Base-by-base conservation (phyloP, 2,329 filamentous ascomycete species). In the Raffaelea ambrosiae region DNA sequence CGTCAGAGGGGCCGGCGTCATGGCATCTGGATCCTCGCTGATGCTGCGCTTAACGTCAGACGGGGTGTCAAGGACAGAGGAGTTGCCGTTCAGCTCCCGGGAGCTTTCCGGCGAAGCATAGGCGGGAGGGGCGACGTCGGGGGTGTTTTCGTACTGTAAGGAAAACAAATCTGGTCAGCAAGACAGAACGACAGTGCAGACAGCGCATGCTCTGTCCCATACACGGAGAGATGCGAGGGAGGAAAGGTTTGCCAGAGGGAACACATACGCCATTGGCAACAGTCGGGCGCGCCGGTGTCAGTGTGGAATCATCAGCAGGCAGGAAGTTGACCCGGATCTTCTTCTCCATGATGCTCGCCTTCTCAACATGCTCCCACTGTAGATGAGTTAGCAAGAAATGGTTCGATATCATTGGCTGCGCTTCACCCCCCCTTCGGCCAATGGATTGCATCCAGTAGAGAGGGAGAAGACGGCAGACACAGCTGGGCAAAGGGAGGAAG, bases 271-370 rank as follows among this genome's bases (percentile, higher is more conserved):
- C 63, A 45, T 61, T 65, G 8, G 53, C 45, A 8, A 58, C 51
- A 31, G 47, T 48, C 10, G 54, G 50, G 35, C 60, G 60, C 44
- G 55, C 45, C 13, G 64, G 63, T 3, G 64, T 65, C 13, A 49
- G 45, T n/a, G n/a, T n/a, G 5, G 58, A 54, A 8, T 53, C 54
- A 9, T 44, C 77, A 10, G 84, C 73, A 43, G 85, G 67, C 39
- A 96, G 74, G 75, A 91, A 98, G 57, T 76, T 77, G 54, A 98
- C 93, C 42, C 91, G 83, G 57, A 98, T 98, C 76, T 97, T 98
- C 72, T 84, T 88, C 73, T 98, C 93, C 60, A 89, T 81, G 51
- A 98, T 84, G 20, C 78, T 74, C 14, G 76, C 73, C 70, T 94
- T 97, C 49, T 86, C 77, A 10, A 73, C 93, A 72, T 63, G 85